These are phyloP conservation scores for Periconia sp. DNA, from an alignment of 2,329 filamentous ascomycete genomes.

Conservation along the genomic window DNA sequence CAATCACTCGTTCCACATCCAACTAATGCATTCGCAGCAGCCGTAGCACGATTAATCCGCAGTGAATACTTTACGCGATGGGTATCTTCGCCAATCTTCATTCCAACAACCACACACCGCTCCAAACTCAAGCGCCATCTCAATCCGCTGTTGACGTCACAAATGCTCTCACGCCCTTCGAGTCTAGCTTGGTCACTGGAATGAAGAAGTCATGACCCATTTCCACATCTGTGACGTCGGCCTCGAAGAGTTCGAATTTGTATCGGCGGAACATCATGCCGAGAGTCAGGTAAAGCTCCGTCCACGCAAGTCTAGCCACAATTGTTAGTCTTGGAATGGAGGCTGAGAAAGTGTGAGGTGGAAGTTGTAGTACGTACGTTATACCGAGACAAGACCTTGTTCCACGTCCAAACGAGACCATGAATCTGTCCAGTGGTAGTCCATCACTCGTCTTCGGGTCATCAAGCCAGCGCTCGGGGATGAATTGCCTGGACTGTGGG, in stretches of 20 bases:
- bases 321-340: no score
- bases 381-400: slow-evolving; percentile 51
- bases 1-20: no score
- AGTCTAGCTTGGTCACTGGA: slow-evolving; percentile 37
- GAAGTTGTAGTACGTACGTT: slow-evolving; percentile 28
- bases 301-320: slow-evolving; percentile 33
- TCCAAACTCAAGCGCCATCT: background rate
- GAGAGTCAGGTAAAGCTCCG: slow-evolving; percentile 40
- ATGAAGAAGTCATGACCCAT: slow-evolving; percentile 48
- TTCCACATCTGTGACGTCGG: slow-evolving; percentile 36
- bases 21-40: no score
- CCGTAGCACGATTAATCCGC: no score
- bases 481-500: slow-evolving; percentile 40
- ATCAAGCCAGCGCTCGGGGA: slow-evolving; percentile 51
- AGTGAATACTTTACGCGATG: no score
- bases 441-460: slow-evolving; percentile 33
- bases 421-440: slow-evolving; percentile 46
- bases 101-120: background rate
- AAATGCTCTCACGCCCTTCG: slow-evolving; percentile 44
- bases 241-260: slow-evolving; percentile 38
- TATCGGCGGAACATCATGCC: slow-evolving; percentile 43
- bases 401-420: slow-evolving; percentile 51
- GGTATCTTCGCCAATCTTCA: no score
- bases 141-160: slow-evolving; percentile 28
- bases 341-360: no score